Conservation (phyloP, 2,329 filamentous ascomycete species). For the Exophiala sp. region DNA sequence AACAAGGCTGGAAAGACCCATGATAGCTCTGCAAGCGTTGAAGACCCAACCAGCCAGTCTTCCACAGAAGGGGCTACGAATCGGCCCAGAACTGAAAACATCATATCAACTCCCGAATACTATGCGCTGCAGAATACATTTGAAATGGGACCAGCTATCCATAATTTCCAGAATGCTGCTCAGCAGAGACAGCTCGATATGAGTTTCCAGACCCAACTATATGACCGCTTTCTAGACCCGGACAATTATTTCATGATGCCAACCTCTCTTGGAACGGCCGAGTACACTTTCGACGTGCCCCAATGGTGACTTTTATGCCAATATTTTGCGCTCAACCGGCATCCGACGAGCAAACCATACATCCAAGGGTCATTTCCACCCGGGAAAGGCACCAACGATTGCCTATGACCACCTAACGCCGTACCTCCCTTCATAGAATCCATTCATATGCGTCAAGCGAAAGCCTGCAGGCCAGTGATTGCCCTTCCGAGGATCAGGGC, state of each 20-base stretch:
- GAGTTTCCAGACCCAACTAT: slow-evolving; percentile 6
- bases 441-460: slow-evolving; percentile 35
- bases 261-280: slow-evolving; percentile 1
- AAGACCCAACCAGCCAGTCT: not conserved
- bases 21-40: not conserved
- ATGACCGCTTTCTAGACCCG: slow-evolving; percentile 8
- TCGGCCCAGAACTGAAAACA: not conserved
- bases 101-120: not conserved
- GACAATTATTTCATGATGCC: slow-evolving; percentile 12
- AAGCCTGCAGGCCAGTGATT: slow-evolving; percentile 71
- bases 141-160: slow-evolving; percentile 12
- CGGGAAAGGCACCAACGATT: not conserved
- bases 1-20: not conserved
- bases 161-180: slow-evolving; percentile 8
- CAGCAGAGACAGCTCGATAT: slow-evolving; percentile 9
- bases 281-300: slow-evolving; percentile 3
- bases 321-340: not conserved
- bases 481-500: slow-evolving; percentile 63
- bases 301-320: not conserved
- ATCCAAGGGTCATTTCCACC: not conserved
- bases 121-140: slow-evolving; percentile 9
- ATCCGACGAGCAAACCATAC: not conserved
- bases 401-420: not conserved
- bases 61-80: not conserved
- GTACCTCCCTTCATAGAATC: not conserved